phyloP scores from a whole-genome alignment of 768 basidiomycete genomes.

The Collybia sordida region DNA sequence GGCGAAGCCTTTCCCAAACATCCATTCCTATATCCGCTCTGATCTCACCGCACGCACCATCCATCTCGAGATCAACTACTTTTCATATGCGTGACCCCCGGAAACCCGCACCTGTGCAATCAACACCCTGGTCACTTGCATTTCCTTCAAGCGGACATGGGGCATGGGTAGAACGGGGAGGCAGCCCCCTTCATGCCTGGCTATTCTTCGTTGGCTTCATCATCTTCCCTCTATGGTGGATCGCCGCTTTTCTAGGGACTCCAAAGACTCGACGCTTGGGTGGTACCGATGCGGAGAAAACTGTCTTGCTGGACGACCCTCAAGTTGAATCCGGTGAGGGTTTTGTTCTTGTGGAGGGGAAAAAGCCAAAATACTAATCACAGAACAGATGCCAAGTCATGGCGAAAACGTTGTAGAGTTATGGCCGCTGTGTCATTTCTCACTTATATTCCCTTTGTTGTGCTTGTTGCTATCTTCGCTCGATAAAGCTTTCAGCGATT shows the following conservation, averaged over 20 bases:
- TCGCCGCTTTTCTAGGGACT: slow-evolving; percentile 46
- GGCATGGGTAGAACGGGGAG: slow-evolving; percentile 46
- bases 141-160: slow-evolving; percentile 36
- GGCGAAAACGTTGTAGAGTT: slow-evolving; percentile 75
- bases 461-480: slow-evolving; percentile 67
- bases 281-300: slow-evolving; percentile 59
- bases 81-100: slow-evolving; percentile 85
- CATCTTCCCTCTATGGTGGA: slow-evolving; percentile 68
- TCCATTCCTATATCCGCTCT: slow-evolving; percentile 83
- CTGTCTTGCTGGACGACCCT: slow-evolving; percentile 73
- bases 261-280: slow-evolving; percentile 65
- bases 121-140: slow-evolving; percentile 63
- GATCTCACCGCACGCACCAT: slow-evolving; percentile 77
- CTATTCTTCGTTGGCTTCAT: slow-evolving; percentile 74
- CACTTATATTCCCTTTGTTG: slow-evolving; percentile 79
- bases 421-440: slow-evolving; percentile 67
- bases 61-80: slow-evolving; percentile 53
- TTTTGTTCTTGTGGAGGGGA: not conserved
- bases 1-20: slow-evolving; percentile 61
- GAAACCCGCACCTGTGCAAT: slow-evolving; percentile 55
- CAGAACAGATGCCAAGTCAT: slow-evolving; percentile 62
- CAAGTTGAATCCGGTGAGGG: slow-evolving; percentile 74
- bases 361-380: not conserved
- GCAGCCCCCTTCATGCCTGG: slow-evolving; percentile 72
- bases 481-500: not conserved